A percentile compares a stretch with the other conserved stretches of the same genome.
These are phyloP conservation scores for Candida broadrunensis DNA, from an alignment of 805 yeast genomes.

Conservation along the genomic window DNA sequence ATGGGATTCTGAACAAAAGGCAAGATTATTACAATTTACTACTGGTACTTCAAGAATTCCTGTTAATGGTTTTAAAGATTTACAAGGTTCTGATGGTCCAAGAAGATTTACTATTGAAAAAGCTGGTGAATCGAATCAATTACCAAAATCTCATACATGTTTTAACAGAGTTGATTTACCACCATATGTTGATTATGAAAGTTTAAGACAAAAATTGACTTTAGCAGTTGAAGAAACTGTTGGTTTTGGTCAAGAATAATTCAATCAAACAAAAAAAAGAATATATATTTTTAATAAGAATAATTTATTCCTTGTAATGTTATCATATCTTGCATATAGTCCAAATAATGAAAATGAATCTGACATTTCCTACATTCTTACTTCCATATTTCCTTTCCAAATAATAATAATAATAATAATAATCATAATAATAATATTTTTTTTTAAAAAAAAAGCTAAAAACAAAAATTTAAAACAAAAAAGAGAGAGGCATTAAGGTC, in stretches of 20 bases:
- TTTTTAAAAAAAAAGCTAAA: too few relatives aligned
- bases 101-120: constrained; percentile 98
- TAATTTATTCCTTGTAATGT: too few relatives aligned
- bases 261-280: too few relatives aligned
- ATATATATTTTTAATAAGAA: too few relatives aligned
- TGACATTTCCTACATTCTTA: too few relatives aligned
- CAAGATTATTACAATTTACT: constrained; percentile 92
- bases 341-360: too few relatives aligned
- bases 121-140: constrained; percentile 90
- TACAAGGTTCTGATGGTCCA: constrained; percentile 99
- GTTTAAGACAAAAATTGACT: constrained; percentile 84
- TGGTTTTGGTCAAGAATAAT: constrained; percentile 95
- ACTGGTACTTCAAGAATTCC: constrained; percentile 99
- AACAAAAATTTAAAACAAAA: too few relatives aligned
- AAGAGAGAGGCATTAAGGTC: too few relatives aligned
- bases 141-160: constrained; percentile 98
- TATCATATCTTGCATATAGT: too few relatives aligned
- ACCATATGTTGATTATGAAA: constrained; percentile 80
- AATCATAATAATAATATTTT: too few relatives aligned
- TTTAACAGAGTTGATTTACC: constrained; percentile 98
- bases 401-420: too few relatives aligned
- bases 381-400: too few relatives aligned
- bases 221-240: constrained; percentile 98
- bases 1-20: constrained; percentile 97
- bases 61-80: constrained; percentile 96